A percentile compares a stretch with the other conserved stretches of the same genome.
Evolutionary conservation across 2,329 filamentous ascomycete genomes (phyloP).

Genomic region (Teratosphaeria viscida): DNA sequence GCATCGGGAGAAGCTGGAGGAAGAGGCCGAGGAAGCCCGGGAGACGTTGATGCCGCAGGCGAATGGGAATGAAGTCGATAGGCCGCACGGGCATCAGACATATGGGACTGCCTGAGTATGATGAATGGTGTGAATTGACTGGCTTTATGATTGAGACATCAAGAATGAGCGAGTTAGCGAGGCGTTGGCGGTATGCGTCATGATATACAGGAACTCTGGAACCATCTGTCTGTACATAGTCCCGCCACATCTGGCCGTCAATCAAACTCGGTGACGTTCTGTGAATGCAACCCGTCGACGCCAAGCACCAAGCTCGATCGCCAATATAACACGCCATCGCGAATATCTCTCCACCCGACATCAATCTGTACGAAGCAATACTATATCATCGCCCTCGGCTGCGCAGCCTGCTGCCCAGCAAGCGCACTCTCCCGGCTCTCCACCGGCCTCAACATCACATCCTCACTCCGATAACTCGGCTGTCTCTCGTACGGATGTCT

Average conservation of each 20-base stretch:
- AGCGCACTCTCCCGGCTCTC: slow-evolving; percentile 2
- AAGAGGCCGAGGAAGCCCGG: slow-evolving; percentile 35
- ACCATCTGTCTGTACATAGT: neutral
- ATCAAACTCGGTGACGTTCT: neutral
- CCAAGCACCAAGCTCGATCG: neutral
- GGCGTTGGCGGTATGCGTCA: neutral
- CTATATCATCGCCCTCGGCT: slow-evolving; percentile 3
- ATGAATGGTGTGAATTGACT: neutral
- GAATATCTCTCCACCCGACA: neutral
- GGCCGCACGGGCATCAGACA: slow-evolving; percentile 19
- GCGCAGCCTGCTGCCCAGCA: neutral
- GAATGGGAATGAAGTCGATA: slow-evolving; percentile 12
- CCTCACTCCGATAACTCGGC: slow-evolving; percentile 3
- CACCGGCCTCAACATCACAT: slow-evolving; percentile 6
- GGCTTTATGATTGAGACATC: neutral
- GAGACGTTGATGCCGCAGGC: slow-evolving; percentile 29
- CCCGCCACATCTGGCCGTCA: neutral
- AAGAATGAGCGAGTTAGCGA: neutral
- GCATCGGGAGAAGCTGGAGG: slow-evolving; percentile 29
- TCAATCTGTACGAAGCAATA: neutral
- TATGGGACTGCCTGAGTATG: slow-evolving; percentile 18
- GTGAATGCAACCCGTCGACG: neutral
- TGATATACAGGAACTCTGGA: neutral
- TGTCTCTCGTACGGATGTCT: neutral
- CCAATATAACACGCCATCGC: neutral